Base-by-base conservation (phyloP, 129 eudicot genomes). In the Helichrysum umbraculigerum region DNA sequence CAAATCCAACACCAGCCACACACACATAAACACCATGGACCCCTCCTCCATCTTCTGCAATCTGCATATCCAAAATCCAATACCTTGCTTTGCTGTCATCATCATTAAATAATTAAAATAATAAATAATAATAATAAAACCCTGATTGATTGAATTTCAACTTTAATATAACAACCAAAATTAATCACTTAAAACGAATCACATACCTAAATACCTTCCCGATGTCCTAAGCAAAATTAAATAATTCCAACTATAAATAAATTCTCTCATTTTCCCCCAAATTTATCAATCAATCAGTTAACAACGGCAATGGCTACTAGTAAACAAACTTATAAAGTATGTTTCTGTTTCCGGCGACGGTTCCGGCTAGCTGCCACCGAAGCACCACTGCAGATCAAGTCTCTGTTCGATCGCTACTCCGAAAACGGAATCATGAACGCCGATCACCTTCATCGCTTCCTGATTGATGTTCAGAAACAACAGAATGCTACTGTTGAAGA, bases 331-430 rank as follows among this genome's bases (percentile, higher is more conserved):
- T 94, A 89, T 85, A 81, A 71, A 34, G 96, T 94, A 21, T 91
- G 96, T 76, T 91, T 77, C 86, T 91, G 93, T 63, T 91, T 92
- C 91, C 88, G 86, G 72, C 91, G 97, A 35, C 65, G 89, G 58
- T 94, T 94, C 85, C 82, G 79, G 41, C 83, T 91, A 0, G 88
- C 86, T 59, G 92, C 89, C 68, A 71, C 96, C 15, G 97, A 94
- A 82, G 89, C 94, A 63, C 97, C 99, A 68, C 75, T 71, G 19
- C 85, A 73, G 21, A 78, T 94, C 70, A 91, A 83, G 86, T 32
- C 72, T 15, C 15, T 91, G 20, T 94, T 91, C 76, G 79, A 78
- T 0, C 78, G 68, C 17, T 89, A 89, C 85, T 85, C 96, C 16
- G 93, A 84, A 4, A 83, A 86, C 64, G 99, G 96, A 35, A 56